Evolutionary conservation across 257 asterid species (phyloP).

Genomic region (Capsicum baccatum): DNA sequence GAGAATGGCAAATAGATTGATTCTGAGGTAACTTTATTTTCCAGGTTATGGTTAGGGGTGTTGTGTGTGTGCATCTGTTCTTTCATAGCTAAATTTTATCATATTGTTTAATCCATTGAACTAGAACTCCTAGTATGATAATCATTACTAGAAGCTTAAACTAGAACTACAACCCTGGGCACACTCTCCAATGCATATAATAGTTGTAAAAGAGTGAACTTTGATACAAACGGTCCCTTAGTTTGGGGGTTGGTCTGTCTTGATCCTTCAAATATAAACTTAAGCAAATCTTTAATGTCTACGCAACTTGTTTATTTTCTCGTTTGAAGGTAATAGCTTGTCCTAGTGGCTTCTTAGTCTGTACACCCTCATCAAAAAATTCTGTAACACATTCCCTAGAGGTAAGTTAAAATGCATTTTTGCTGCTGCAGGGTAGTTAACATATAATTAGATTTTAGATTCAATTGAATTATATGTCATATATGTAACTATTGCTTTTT

Average conservation of each 20-base stretch:
- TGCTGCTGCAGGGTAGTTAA: neutral
- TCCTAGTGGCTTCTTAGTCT: neutral
- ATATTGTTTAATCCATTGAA: slow-evolving; percentile 11
- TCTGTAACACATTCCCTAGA: neutral
- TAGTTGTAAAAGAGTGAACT: too few relatives aligned
- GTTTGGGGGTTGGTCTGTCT: too few relatives aligned
- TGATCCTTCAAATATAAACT: too few relatives aligned
- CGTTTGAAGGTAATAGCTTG: neutral
- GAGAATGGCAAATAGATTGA: slow-evolving; percentile 63
- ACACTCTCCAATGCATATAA: too few relatives aligned
- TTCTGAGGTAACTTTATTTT: slow-evolving; percentile 59
- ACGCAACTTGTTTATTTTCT: too few relatives aligned
- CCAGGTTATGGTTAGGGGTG: slow-evolving; percentile 18
- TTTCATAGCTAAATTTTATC: neutral
- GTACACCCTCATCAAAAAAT: neutral
- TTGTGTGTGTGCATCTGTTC: neutral
- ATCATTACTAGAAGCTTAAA: too few relatives aligned
- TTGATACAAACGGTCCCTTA: too few relatives aligned
- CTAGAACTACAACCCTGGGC: too few relatives aligned
- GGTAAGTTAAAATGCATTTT: neutral
- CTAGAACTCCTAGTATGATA: neutral
- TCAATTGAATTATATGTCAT: neutral
- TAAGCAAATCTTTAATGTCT: too few relatives aligned
- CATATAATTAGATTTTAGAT: neutral
- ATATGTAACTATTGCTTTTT: neutral